Percentiles rank a stretch among this genome's conserved stretches.
phyloP scores from a whole-genome alignment of 352 stramenopile species.

The Pelagophyceae sp. region DNA sequence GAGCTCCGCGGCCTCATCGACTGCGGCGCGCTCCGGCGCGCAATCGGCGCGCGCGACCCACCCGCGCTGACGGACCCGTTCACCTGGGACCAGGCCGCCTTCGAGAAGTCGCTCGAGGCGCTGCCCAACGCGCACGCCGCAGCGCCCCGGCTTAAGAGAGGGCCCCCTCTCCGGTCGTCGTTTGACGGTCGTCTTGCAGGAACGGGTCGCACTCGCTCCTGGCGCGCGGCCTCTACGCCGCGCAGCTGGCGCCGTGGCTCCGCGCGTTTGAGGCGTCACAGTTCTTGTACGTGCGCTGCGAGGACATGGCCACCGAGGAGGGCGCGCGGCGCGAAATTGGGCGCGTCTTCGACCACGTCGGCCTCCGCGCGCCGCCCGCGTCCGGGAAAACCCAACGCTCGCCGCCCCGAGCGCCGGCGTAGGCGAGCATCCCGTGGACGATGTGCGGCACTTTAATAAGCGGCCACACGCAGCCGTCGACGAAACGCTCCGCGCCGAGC shows the following conservation, averaged over 20 bases:
- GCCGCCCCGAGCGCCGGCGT: too few relatives aligned
- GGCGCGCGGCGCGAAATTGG: constrained; percentile 17
- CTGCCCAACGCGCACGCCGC: constrained; percentile 40
- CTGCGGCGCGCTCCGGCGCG: not conserved
- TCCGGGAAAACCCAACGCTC: too few relatives aligned
- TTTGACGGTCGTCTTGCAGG: too few relatives aligned
- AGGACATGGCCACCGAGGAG: constrained; percentile 64
- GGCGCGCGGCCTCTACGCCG: constrained; percentile 79
- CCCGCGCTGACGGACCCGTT: not conserved
- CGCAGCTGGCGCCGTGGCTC: constrained; percentile 85
- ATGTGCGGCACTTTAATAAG: constrained; percentile 69
- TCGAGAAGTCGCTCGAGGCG: not conserved
- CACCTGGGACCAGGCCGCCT: not conserved
- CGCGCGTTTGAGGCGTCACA: constrained; percentile 70
- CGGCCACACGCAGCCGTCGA: constrained; percentile 66
- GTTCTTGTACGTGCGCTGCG: constrained; percentile 79
- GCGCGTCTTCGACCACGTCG: constrained; percentile 29
- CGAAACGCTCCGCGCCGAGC: constrained; percentile 38
- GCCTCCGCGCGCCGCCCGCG: too few relatives aligned
- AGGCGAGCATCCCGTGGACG: constrained; percentile 49
- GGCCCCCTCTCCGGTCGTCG: too few relatives aligned
- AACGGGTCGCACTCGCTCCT: constrained; percentile 76
- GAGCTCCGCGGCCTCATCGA: not conserved
- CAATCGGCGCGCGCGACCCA: not conserved
- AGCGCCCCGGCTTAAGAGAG: too few relatives aligned